phyloP scores from a whole-genome alignment of 2,329 filamentous ascomycete species.

The Apiospora saccharicola region DNA sequence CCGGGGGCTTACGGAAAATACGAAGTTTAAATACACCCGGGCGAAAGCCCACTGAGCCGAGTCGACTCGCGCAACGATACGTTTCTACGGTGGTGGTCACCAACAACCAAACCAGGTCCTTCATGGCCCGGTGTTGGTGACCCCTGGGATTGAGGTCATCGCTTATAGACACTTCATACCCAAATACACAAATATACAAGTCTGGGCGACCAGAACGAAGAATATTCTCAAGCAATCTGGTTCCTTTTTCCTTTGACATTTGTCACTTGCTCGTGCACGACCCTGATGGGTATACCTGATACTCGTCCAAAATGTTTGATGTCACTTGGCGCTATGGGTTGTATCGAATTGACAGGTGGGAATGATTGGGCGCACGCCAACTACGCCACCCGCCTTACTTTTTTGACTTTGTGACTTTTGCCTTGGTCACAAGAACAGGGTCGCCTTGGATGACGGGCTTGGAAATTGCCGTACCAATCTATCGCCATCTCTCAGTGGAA shows the following conservation, averaged over 20 bases:
- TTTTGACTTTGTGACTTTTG: neutral
- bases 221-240: neutral
- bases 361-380: slow-evolving; percentile 26
- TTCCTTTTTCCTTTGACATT: neutral
- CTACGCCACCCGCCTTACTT: slow-evolving; percentile 44
- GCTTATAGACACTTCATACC: slow-evolving; percentile 37
- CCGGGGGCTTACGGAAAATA: slow-evolving; percentile 33
- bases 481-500: neutral
- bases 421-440: slow-evolving; percentile 7
- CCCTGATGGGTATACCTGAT: neutral
- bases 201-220: slow-evolving; percentile 21
- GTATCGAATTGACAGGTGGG: slow-evolving; percentile 36
- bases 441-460: neutral
- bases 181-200: slow-evolving; percentile 38
- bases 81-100: slow-evolving; percentile 40
- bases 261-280: neutral
- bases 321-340: neutral
- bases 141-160: slow-evolving; percentile 34
- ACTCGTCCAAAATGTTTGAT: neutral
- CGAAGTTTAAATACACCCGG: slow-evolving; percentile 38
- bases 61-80: slow-evolving; percentile 36
- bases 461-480: neutral
- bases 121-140: slow-evolving; percentile 26
- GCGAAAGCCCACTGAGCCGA: slow-evolving; percentile 32
- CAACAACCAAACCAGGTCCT: neutral